Conservation (phyloP, 225 moss, liverwort and hornwort genomes). For the Marchantia paleacea region DNA sequence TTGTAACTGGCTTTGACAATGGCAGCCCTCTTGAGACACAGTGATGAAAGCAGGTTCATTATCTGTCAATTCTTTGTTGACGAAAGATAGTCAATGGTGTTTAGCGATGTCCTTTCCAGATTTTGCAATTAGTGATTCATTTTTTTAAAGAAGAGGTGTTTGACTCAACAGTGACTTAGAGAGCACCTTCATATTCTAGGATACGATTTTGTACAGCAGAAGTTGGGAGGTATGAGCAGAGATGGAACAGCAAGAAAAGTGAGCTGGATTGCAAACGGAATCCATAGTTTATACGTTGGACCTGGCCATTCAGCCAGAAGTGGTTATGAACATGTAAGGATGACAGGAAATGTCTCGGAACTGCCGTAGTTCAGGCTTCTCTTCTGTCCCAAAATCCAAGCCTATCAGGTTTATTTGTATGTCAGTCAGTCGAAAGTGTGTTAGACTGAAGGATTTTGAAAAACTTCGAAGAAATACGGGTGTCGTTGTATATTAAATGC, state of each 20-base stretch:
- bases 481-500: neutral
- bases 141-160: neutral
- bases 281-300: neutral
- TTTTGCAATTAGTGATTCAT: neutral
- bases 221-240: neutral
- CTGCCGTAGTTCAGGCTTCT: neutral
- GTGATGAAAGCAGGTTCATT: neutral
- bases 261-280: neutral
- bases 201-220: slow-evolving; percentile 3
- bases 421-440: neutral
- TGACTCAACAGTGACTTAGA: neutral
- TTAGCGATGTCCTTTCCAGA: neutral
- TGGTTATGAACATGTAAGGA: neutral
- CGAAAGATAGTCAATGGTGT: neutral
- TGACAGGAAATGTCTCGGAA: neutral
- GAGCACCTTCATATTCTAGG: neutral
- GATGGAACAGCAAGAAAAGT: neutral
- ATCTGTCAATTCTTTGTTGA: neutral
- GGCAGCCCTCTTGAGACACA: neutral
- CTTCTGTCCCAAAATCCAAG: neutral
- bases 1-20: neutral
- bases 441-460: neutral
- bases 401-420: neutral
- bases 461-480: neutral
- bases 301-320: neutral